phyloP scores from a whole-genome alignment of 192 early-diverging fungal genomes.

The Dissophora globulifera region DNA sequence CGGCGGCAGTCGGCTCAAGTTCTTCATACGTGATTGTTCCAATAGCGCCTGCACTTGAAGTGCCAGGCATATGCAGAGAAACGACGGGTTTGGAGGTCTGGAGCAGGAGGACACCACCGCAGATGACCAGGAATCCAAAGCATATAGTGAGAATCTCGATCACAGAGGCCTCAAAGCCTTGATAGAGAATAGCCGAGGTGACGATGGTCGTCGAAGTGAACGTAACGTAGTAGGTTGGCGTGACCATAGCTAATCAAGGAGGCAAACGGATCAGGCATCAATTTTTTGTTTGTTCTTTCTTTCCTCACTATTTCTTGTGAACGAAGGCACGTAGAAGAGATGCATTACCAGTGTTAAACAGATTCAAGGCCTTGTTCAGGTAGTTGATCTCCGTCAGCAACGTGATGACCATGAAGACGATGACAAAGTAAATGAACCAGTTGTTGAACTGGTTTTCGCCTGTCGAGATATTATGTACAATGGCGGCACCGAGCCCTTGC shows the following conservation, averaged over 20 bases:
- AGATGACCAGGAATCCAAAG: conserved; percentile 89
- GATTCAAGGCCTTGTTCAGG: conserved; percentile 93
- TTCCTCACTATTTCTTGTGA: background rate
- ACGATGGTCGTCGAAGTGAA: conserved; percentile 95
- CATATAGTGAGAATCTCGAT: conserved; percentile 83
- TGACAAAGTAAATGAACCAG: conserved; percentile 85
- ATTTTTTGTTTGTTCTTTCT: too few relatives aligned
- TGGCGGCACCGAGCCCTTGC: conserved; percentile 88
- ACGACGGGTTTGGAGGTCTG: conserved; percentile 56
- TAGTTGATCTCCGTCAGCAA: conserved; percentile 94
- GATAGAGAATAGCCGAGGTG: conserved; percentile 88
- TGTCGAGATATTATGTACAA: conserved; percentile 83
- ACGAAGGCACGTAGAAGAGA: background rate
- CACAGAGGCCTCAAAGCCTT: conserved; percentile 79
- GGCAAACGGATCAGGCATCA: too few relatives aligned
- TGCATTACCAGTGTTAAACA: conserved; percentile 78
- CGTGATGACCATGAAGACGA: conserved; percentile 77
- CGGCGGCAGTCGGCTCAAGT: conserved; percentile 43
- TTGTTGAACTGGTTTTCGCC: conserved; percentile 86
- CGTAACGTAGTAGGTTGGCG: conserved; percentile 92
- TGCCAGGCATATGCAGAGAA: conserved; percentile 29
- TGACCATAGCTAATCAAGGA: conserved; percentile 70
- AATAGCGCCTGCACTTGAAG: conserved; percentile 10
- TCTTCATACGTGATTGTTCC: conserved; percentile 43
- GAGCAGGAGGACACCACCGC: conserved; percentile 88